Evolutionary conservation across 805 yeast species (phyloP).

Genomic region (Starmerella bombi): DNA sequence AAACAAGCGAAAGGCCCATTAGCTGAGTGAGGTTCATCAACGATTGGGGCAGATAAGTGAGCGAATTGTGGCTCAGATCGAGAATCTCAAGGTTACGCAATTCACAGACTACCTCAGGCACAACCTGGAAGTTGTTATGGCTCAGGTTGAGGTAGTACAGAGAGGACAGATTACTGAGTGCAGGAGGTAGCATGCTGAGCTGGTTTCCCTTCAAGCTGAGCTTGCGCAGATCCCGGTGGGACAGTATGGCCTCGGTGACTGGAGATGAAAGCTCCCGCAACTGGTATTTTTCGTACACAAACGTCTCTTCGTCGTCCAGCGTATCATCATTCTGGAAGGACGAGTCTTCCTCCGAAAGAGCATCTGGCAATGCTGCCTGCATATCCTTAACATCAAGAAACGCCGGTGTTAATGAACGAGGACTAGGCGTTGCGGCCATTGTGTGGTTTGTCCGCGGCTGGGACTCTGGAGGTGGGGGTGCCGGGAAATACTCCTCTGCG

Average conservation of each 20-base stretch:
- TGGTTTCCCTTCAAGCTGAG: slow-evolving; percentile 43
- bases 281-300: slow-evolving; percentile 9
- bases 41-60: slow-evolving; percentile 37
- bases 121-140: slow-evolving; percentile 39
- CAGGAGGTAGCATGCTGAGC: slow-evolving; percentile 35
- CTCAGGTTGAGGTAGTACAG: slow-evolving; percentile 55
- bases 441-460: too few relatives aligned
- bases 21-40: slow-evolving; percentile 30
- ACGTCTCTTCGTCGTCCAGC: slow-evolving; percentile 9
- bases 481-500: too few relatives aligned
- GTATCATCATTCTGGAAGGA: background rate
- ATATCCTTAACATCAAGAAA: too few relatives aligned
- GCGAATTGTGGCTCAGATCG: slow-evolving; percentile 47
- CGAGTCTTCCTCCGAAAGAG: too few relatives aligned
- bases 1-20: slow-evolving; percentile 47
- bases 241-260: slow-evolving; percentile 29
- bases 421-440: too few relatives aligned
- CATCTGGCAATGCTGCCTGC: too few relatives aligned
- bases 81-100: slow-evolving; percentile 44
- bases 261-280: slow-evolving; percentile 27
- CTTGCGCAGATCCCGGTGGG: slow-evolving; percentile 32
- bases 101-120: slow-evolving; percentile 35
- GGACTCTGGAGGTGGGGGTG: too few relatives aligned
- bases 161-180: slow-evolving; percentile 30
- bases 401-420: too few relatives aligned